Evolutionary conservation across 148 eudicot genomes (phyloP), one percentile per base, ranked within the genome.

Genomic region (Vaccinium myrtillus): DNA sequence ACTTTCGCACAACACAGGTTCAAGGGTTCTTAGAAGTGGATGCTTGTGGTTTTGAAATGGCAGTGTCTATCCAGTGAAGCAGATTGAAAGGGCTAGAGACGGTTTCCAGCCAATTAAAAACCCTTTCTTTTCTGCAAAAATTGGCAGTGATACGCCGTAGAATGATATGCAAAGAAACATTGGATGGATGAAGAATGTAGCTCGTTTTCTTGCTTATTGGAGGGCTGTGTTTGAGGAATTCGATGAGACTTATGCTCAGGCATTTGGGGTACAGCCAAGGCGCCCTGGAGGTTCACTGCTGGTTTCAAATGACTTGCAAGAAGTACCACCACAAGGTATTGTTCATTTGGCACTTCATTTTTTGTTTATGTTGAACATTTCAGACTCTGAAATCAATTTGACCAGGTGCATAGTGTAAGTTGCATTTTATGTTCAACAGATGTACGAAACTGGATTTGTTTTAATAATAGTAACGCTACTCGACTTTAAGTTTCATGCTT

Each of bases 11-110:
- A 0, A 85, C 92, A 2, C 67, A 69, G 78, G 87, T 90, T n/a
- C 86, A 88, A 14, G 97, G 95, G 21, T 92, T 91, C 76, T 73
- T 89, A 78, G 86, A 89, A 84, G 98, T 94, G 79, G 94, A 93
- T 86, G 91, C 92, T 36, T 86, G 86, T 82, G 98, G 92, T 91
- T 84, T 82, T 98, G 93, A 79, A 88, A 91, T 49, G 94, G 88
- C 18, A 81, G 86, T 46, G 90, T 90, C 56, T 91, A 88, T 85
- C 87, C 92, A 32, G 73, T 78, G 83, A 85, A 69, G 15, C 94
- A 93, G 79, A 90, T 93, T 80, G 83, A 83, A 83, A 91, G 83
- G 83, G 90, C 95, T 30, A 92, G 95, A 82, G 92, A 90, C 2
- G 81, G 84, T 80, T 93, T 90, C 78, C 85, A 55, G 79, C 90